phyloP scores from a whole-genome alignment of 257 asterid genomes.

The Sherardia arvensis region DNA sequence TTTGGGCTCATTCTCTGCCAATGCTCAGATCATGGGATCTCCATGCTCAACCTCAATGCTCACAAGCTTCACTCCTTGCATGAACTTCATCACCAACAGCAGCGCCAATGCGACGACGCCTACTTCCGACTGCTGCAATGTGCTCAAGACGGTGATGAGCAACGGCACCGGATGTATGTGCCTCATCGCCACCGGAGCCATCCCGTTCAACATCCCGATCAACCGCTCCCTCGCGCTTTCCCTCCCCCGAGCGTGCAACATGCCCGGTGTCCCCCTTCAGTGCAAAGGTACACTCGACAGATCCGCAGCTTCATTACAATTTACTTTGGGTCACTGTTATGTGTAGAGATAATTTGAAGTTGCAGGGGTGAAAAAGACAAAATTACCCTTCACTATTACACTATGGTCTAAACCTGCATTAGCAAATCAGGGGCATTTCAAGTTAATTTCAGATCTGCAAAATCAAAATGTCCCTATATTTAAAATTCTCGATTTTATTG shows the following conservation, averaged over 20 bases:
- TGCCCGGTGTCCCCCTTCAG: constrained; percentile 54
- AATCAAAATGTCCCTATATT: too few relatives aligned
- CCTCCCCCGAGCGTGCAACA: constrained; percentile 61
- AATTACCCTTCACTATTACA: too few relatives aligned
- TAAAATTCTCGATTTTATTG: too few relatives aligned
- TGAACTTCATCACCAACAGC: constrained; percentile 36
- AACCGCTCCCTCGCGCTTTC: constrained; percentile 45
- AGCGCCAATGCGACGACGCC: constrained; percentile 40
- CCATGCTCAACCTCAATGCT: constrained; percentile 61
- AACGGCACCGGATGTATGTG: constrained; percentile 30
- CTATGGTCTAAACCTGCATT: too few relatives aligned
- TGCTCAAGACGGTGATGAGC: constrained; percentile 17
- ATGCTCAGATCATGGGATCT: constrained; percentile 21
- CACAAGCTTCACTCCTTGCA: constrained; percentile 54
- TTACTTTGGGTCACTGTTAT: too few relatives aligned
- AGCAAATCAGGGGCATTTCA: too few relatives aligned
- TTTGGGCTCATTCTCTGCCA: constrained; percentile 11
- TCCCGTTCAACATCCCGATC: constrained; percentile 37
- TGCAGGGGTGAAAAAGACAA: too few relatives aligned
- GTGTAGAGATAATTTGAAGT: too few relatives aligned
- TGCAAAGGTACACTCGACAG: constrained; percentile 44
- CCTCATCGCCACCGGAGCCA: constrained; percentile 26
- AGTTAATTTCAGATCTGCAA: too few relatives aligned
- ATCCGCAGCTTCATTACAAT: too few relatives aligned
- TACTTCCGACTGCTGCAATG: constrained; percentile 49